Conservation (phyloP, 306 rosid species). For the Hippophae gyantsensis region DNA sequence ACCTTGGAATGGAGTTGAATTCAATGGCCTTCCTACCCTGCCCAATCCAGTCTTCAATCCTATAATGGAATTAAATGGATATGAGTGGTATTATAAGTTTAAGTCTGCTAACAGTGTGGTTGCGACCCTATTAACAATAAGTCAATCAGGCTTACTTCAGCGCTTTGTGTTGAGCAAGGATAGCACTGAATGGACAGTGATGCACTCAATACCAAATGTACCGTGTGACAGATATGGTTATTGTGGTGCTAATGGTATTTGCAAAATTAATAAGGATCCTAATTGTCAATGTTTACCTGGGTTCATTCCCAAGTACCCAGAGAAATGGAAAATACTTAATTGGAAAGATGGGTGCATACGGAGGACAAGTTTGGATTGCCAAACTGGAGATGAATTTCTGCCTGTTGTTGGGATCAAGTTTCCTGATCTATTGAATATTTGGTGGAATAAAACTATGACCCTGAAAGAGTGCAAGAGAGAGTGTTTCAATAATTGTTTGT, state of each 20-base stretch:
- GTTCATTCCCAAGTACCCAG: conserved; percentile 19
- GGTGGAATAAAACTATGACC: conserved; percentile 17
- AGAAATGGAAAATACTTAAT: conserved; percentile 13
- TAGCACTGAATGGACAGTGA: not conserved
- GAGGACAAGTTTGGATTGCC: conserved; percentile 20
- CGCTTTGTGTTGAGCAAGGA: not conserved
- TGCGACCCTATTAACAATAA: not conserved
- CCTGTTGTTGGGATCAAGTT: conserved; percentile 16
- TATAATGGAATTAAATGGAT: not conserved
- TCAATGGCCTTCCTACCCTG: not conserved
- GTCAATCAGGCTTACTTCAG: not conserved
- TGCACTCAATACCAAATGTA: conserved; percentile 19
- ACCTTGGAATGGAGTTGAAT: conserved; percentile 13
- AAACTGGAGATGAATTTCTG: conserved; percentile 22
- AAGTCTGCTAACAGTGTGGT: not conserved
- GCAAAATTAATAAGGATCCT: conserved; percentile 6
- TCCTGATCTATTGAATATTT: conserved; percentile 25
- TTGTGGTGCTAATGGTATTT: conserved; percentile 33
- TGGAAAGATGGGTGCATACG: conserved; percentile 24
- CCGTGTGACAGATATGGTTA: conserved; percentile 18
- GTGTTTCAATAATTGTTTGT: conserved; percentile 32
- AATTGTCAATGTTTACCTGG: conserved; percentile 28
- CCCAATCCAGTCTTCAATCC: not conserved
- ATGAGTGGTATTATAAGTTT: not conserved
- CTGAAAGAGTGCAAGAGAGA: conserved; percentile 17